Conservation (phyloP, 2,329 filamentous ascomycete species). For the Grosmannia huntii region DNA sequence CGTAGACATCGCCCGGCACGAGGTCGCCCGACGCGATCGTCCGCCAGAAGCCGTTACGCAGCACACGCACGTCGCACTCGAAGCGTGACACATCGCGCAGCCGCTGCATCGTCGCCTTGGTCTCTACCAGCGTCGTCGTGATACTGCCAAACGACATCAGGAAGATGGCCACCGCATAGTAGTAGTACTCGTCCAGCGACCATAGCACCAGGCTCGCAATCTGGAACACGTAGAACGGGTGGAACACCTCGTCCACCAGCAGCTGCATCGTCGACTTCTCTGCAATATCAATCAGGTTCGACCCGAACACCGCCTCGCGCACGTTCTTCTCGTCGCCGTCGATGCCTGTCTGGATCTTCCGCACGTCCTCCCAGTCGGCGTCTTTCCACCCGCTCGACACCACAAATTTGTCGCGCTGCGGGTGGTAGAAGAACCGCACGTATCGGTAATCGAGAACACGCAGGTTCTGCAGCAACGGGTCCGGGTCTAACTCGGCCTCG, state of each 20-base stretch:
- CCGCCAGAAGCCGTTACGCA: constrained; percentile 92
- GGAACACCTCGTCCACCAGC: constrained; percentile 85
- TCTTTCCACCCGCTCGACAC: constrained; percentile 90
- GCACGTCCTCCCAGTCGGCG: constrained; percentile 70
- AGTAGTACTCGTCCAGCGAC: constrained; percentile 95
- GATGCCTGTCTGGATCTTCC: constrained; percentile 62
- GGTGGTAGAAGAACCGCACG: constrained; percentile 84
- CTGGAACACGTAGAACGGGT: constrained; percentile 98
- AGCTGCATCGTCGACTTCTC: constrained; percentile 76
- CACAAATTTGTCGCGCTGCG: constrained; percentile 76
- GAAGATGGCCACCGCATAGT: constrained; percentile 92
- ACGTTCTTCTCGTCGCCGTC: constrained; percentile 79
- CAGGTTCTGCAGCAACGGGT: constrained; percentile 64
- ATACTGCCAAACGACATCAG: constrained; percentile 91
- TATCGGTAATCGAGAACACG: constrained; percentile 85
- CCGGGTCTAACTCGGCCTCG: constrained; percentile 39
- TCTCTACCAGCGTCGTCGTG: constrained; percentile 77
- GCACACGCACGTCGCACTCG: constrained; percentile 86
- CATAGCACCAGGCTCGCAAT: constrained; percentile 87
- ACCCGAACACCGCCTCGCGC: constrained; percentile 76
- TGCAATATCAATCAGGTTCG: constrained; percentile 84
- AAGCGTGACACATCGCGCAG: constrained; percentile 86
- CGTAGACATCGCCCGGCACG: constrained; percentile 91
- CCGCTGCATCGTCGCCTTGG: constrained; percentile 80
- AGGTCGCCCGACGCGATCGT: constrained; percentile 76